A percentile compares a stretch with the other conserved stretches of the same genome.
Conservation (phyloP, 805 yeast species). For the Candida endomychidarum region DNA sequence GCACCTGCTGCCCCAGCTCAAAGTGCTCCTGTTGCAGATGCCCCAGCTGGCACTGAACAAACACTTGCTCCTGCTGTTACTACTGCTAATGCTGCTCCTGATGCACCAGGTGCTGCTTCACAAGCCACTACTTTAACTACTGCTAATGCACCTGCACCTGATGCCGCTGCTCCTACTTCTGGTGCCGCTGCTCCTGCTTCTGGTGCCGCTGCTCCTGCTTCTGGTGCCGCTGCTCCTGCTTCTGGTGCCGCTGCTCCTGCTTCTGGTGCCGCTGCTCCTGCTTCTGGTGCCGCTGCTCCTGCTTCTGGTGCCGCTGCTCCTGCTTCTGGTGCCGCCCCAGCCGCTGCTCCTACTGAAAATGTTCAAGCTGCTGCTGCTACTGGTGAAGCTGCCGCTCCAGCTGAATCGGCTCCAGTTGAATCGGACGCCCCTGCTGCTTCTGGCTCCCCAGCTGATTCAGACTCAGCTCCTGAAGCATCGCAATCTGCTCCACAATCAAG, state of each 20-base stretch:
- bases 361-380: conserved; percentile 19
- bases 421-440: conserved; percentile 8
- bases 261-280: conserved; percentile 5
- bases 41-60: conserved; percentile 10
- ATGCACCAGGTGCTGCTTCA: conserved; percentile 32
- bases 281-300: conserved; percentile 23
- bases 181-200: conserved; percentile 7
- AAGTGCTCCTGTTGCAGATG: conserved; percentile 13
- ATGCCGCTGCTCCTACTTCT: not conserved
- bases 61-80: conserved; percentile 8
- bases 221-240: conserved; percentile 15
- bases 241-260: conserved; percentile 5
- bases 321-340: not conserved
- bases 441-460: not conserved
- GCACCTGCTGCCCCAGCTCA: conserved; percentile 11
- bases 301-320: no score
- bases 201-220: no score
- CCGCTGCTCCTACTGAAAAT: conserved; percentile 8
- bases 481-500: not conserved
- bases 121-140: conserved; percentile 28
- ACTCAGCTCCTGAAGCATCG: not conserved
- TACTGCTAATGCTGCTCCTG: conserved; percentile 20
- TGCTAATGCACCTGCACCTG: conserved; percentile 25
- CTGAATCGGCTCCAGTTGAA: conserved; percentile 20
- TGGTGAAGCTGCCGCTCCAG: no score